Percentiles rank a stretch among this genome's conserved stretches.
Conservation (phyloP, 192 early-diverging fungal genomes). For the Linnemannia schmuckeri region DNA sequence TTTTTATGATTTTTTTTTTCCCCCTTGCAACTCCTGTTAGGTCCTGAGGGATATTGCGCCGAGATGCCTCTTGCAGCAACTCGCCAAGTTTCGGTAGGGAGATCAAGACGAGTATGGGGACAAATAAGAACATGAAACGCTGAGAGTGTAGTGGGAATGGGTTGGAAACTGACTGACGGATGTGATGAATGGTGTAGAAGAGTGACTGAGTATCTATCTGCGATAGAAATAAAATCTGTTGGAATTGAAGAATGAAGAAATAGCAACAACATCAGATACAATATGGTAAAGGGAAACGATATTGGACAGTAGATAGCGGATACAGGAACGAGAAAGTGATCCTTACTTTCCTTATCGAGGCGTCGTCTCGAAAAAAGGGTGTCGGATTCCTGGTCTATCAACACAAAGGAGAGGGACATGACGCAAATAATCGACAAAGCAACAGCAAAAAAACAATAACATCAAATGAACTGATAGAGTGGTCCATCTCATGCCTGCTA, state of each 20-base stretch:
- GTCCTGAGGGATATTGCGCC: background rate
- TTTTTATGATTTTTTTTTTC: background rate
- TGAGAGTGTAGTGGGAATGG: background rate
- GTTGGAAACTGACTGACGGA: background rate
- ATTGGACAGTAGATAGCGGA: background rate
- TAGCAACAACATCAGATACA: background rate
- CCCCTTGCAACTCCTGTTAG: background rate
- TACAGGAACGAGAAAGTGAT: background rate
- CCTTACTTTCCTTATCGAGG: conserved; percentile 9
- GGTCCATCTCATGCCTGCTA: background rate
- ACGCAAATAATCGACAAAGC: background rate
- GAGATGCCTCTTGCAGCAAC: background rate
- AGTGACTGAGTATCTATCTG: background rate
- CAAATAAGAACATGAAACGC: background rate
- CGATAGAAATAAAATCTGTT: background rate
- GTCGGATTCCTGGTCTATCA: background rate
- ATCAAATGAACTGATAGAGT: background rate
- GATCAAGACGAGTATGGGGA: background rate
- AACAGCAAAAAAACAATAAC: conserved; percentile 1
- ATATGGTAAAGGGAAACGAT: background rate
- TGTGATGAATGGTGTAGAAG: background rate
- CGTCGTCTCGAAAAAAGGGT: background rate
- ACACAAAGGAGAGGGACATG: conserved; percentile 5
- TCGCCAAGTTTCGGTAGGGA: background rate
- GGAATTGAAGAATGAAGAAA: background rate